Base-by-base conservation (phyloP, 2,329 filamentous ascomycete species). In the Tolypocladium paradoxum region DNA sequence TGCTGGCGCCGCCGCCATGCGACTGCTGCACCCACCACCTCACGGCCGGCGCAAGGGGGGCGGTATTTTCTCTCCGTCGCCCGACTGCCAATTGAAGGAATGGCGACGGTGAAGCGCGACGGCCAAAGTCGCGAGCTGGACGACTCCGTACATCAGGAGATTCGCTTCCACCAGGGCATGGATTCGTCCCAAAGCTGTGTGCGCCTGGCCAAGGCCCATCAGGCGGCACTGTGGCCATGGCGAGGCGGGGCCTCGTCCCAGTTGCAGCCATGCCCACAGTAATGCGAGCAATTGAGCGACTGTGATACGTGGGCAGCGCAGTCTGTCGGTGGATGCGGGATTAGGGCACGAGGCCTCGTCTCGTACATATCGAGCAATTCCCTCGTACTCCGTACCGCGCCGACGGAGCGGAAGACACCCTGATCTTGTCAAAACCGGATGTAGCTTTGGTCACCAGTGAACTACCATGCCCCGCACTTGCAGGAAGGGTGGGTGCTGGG, bases 401-500 rank as follows among this genome's bases (percentile, higher is more conserved):
- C 48, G 27, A 49, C 35, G 48, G 48, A n/a, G 29, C 36, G 37
- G 49, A 8, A 31, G 18, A 45, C 20, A 16, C 35, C 14, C 37
- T 27, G 36, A 18, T 31, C 43, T 46, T 46, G 40, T n/a, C 40
- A 18, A 7, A 24, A 27, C 24, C 24, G 24, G 18, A 18, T 6
- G 22, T 43, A 1, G 12, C 18, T 45, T 34, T 43, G 37, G 34
- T 20, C 40, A 40, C 53, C 49, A 35, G 37, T 27, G 31, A 22
- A 18, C 47, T 14, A 18, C 47, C 49, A 50, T 18, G 52, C 49
- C 54, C 52, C 52, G 55, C 51, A 49, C 33, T 53, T 35, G 48
- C 53, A 51, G 34, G 48, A 24, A 6, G n/a, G 37, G 45, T 53
- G 53, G 45, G 29, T 35, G 49, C 48, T 38, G 36, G 50, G 40